phyloP scores from a whole-genome alignment of 2,329 filamentous ascomycete species.

The Amesomyces nigricolor region DNA sequence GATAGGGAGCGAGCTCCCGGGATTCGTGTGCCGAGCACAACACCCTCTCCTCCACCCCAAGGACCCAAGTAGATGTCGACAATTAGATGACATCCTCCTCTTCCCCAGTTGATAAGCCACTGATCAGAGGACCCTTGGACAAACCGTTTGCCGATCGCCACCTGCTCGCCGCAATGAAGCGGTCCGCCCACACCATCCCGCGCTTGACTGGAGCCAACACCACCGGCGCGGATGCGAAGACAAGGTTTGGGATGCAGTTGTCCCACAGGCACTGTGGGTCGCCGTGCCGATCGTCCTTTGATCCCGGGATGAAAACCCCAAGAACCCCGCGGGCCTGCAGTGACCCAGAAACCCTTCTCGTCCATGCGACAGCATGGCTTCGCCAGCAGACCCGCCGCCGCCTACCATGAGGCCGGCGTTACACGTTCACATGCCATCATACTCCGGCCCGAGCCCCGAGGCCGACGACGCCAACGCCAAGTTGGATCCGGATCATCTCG shows the following conservation, averaged over 20 bases:
- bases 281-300: slow-evolving; percentile 11
- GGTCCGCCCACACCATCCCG: not conserved
- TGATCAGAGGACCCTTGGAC: not conserved
- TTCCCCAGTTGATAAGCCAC: too few relatives aligned
- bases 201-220: slow-evolving; percentile 14
- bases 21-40: too few relatives aligned
- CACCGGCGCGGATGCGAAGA: slow-evolving; percentile 1
- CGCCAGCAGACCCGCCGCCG: slow-evolving; percentile 9
- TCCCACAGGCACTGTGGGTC: slow-evolving; percentile 18
- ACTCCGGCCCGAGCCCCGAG: slow-evolving; percentile 6
- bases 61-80: too few relatives aligned
- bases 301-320: slow-evolving; percentile 1
- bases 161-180: not conserved
- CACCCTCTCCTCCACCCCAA: too few relatives aligned
- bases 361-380: slow-evolving; percentile 15
- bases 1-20: too few relatives aligned
- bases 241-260: slow-evolving; percentile 7
- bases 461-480: slow-evolving; percentile 10
- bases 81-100: too few relatives aligned
- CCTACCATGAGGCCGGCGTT: slow-evolving; percentile 15
- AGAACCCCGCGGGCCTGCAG: not conserved
- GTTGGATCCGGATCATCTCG: slow-evolving; percentile 17
- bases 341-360: not conserved
- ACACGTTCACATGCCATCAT: slow-evolving; percentile 22
- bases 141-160: not conserved